Evolutionary conservation across 345 rosid species (phyloP), one percentile per base, ranked within the genome.

Genomic region (Citrus cavaleriei): DNA sequence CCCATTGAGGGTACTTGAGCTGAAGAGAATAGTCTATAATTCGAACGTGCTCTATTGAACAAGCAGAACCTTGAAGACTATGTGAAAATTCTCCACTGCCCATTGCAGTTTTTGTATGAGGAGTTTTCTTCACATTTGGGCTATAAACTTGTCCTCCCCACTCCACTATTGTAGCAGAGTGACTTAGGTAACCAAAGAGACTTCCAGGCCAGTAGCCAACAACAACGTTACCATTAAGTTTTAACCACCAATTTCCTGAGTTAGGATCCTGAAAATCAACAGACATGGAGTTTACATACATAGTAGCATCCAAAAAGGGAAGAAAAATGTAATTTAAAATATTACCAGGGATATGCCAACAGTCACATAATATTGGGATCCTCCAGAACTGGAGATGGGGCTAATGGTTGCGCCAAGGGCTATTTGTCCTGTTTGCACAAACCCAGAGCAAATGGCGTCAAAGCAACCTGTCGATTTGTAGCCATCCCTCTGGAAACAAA

Each of bases 141-240:
- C 92, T 90, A 51, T 82, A 70, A 59, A 89, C 93, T 79, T 88
- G 83, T 16, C 93, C 93, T 72, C 92, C 93, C 93, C 91, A 89
- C 49, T 86, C 78, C 13, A 89, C 90, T 24, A 84, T 38, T 10
- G 68, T 86, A 2, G 93, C 81, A 63, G 87, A 90, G 22, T 65
- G 85, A 1, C 54, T 70, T 24, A 90, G 79, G 75, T 7, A 25
- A 0, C 0, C 5, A 73, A 90, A 83, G 12, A 88, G 82, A 38
- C 32, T n/a, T 6, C 57, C 84, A 0, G 93, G 91, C 86, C 88
- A 90, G 51, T 90, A 91, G 10, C 91, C 91, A 4, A 79, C 12
- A 4, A 79, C 22, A 25, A 8, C 19, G 8, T 18, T 16, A 28
- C 72, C 0, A 12, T 49, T 66, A 24, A 7, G 8, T n/a, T 14